These are phyloP conservation scores for Choanephora cucurbitarum DNA, from an alignment of 371 early-diverging fungal genomes.

Conservation along the genomic window DNA sequence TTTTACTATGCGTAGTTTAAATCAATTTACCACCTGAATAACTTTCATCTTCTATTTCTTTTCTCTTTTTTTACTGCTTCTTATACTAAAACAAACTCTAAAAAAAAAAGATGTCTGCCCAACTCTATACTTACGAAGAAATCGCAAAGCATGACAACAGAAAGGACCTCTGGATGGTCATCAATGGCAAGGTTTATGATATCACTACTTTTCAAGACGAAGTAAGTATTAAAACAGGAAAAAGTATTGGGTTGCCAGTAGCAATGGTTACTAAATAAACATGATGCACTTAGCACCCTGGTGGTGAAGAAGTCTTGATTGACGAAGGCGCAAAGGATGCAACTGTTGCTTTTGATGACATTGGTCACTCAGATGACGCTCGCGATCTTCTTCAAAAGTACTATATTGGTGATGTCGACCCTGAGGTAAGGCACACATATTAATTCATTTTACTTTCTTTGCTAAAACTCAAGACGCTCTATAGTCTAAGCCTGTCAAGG, in stretches of 20 bases:
- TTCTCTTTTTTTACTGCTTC: neutral
- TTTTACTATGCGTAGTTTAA: neutral
- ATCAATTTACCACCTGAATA: neutral
- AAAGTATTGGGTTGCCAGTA: neutral
- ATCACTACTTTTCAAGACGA: conserved; percentile 77
- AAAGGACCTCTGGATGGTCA: conserved; percentile 68
- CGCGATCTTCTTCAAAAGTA: conserved; percentile 74
- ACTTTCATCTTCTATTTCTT: neutral
- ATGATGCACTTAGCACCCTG: conserved; percentile 65
- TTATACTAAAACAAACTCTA: neutral
- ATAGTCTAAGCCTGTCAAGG: conserved; percentile 41
- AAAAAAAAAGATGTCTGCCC: conserved; percentile 11
- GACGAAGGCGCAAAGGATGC: conserved; percentile 87
- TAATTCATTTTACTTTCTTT: too few species aligned
- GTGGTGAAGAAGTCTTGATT: conserved; percentile 80
- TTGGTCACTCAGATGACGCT: conserved; percentile 95
- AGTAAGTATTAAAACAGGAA: conserved; percentile 30
- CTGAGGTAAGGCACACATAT: conserved; percentile 49
- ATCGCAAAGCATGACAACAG: conserved; percentile 61
- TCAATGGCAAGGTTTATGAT: conserved; percentile 85
- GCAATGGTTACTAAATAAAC: neutral
- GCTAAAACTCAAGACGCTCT: neutral
- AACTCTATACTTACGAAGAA: conserved; percentile 57
- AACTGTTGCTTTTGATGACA: conserved; percentile 93
- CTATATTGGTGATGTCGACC: conserved; percentile 75